Evolutionary conservation across 177 flowering plant species (phyloP), one percentile per base, ranked within the genome.

Genomic region (Vitis hybrid): DNA sequence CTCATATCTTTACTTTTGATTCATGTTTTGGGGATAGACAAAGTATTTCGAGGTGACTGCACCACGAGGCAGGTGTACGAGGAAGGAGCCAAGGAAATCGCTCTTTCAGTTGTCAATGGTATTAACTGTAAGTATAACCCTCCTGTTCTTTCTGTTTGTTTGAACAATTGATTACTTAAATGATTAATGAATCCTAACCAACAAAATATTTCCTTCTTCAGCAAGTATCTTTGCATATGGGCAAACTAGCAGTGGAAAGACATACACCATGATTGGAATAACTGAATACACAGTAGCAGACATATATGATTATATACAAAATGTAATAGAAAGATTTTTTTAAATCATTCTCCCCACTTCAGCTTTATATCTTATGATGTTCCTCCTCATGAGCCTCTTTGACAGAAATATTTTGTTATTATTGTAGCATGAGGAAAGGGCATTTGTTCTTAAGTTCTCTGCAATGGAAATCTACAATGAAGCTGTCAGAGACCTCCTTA

Each of bases 161-260:
- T 32, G 27, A 24, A 60, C 18, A 40, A 40, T 5, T 40, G 46
- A 40, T 40, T 40, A 40, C 8, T 40, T 40, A 40, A 6, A 40
- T 40, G 46, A 40, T 40, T 40, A 40, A 40, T 40, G 7, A 7
- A 40, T 40, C 46, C 46, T 40, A 40, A 40, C 7, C 46, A 40
- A 40, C 46, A 40, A 40, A 40, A 6, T 6, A 55, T 59, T 50
- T 60, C 11, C 32, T 52, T 73, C 67, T 73, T 63, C 91, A 96
- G 99, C 98, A 8, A 91, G 86, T 78, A 84, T 96, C 58, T 96
- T 96, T 81, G 98, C 99, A 35, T 96, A 96, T 83, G 99, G 99
- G 55, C 99, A 96, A 79, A 95, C 99, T 62, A 95, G 97, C 85
- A 95, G 99, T 72, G 99, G 99, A 56, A 95, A 95, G 81, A 96